Base-by-base conservation (phyloP, 2,329 filamentous ascomycete genomes). In the Zopfia rhizophila region DNA sequence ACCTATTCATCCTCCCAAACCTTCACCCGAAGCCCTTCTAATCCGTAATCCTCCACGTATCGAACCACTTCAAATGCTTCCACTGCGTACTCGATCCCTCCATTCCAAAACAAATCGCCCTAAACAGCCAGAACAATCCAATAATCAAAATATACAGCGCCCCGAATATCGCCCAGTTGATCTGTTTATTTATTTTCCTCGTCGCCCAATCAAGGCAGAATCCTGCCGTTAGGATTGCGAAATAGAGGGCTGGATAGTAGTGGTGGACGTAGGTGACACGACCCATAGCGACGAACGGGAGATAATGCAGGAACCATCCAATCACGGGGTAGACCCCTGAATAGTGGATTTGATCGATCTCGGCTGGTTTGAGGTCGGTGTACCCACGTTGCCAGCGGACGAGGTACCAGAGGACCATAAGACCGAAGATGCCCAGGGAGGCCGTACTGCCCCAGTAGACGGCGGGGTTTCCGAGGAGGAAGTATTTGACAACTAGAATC, bases 231-330 rank as follows among this genome's bases (percentile, higher is more conserved):
- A 99, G 79, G 56, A 99, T 96, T 62, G 94, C 92, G 72, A 97
- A 99, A 79, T 97, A 99, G 8, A 99, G 84, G 7, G 94, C 94
- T 8, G 94, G 94, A 74, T 97, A 99, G 80, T 99, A 99, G 78
- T 99, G 94, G 74, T 99, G 94, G 42, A 99, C 94, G 67, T 99
- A 99, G 12, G 94, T 99, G 51, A 99, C 94, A 81, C 94, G 90
- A 8, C 91, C 94, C 95, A 99, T 99, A 67, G 94, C 85, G 64
- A 96, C 84, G 74, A 97, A 99, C 1, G 94, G 94, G 53, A 96
- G 77, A 72, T 97, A 99, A 76, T 99, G 94, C 36, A 99, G 82
- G 74, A 96, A 87, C 94, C 94, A 99, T 53, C 94, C 94, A 43
- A 94, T 82, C 45, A 93, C 80, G 7, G 94, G 93, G 73, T 99